phyloP scores from a whole-genome alignment of 2,329 filamentous ascomycete species.

The Chaetoscypha palmicola region DNA sequence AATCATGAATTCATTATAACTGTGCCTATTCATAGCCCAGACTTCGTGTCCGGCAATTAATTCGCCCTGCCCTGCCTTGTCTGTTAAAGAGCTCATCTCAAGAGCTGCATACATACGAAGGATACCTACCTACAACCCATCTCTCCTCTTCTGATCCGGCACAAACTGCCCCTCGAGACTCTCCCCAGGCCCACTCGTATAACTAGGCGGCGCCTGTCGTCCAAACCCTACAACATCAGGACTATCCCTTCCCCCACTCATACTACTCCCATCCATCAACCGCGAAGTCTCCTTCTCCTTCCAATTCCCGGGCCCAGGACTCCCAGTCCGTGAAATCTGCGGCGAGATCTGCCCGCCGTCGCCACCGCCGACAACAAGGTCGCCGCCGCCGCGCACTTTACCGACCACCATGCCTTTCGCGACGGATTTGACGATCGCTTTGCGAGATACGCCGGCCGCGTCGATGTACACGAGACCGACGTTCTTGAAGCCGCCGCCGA shows the following conservation, averaged over 20 bases:
- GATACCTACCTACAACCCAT: background rate
- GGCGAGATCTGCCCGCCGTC: conserved; percentile 24
- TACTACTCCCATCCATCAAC: conserved; percentile 19
- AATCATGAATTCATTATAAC: too few species aligned
- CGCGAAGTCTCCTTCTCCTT: conserved; percentile 24
- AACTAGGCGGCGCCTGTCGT: conserved; percentile 19
- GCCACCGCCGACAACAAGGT: conserved; percentile 64
- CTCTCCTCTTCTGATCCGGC: conserved; percentile 13
- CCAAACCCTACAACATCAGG: conserved; percentile 25
- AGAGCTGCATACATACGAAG: background rate
- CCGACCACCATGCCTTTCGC: conserved; percentile 95
- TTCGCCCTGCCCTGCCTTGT: too few species aligned
- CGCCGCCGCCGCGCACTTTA: conserved; percentile 64
- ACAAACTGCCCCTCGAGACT: conserved; percentile 20
- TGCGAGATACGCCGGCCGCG: conserved; percentile 82
- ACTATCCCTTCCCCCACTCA: conserved; percentile 22
- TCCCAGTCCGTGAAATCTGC: background rate
- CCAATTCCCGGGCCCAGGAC: conserved; percentile 14
- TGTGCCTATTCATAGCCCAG: too few species aligned
- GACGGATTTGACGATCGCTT: conserved; percentile 87
- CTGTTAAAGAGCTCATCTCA: too few species aligned
- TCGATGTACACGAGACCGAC: conserved; percentile 97
- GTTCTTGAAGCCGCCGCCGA: conserved; percentile 88
- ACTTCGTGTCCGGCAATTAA: too few species aligned
- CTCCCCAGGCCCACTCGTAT: conserved; percentile 20